These are phyloP conservation scores for Gynandropsis gynandra DNA, from an alignment of 345 rosid species.

Conservation along the genomic window DNA sequence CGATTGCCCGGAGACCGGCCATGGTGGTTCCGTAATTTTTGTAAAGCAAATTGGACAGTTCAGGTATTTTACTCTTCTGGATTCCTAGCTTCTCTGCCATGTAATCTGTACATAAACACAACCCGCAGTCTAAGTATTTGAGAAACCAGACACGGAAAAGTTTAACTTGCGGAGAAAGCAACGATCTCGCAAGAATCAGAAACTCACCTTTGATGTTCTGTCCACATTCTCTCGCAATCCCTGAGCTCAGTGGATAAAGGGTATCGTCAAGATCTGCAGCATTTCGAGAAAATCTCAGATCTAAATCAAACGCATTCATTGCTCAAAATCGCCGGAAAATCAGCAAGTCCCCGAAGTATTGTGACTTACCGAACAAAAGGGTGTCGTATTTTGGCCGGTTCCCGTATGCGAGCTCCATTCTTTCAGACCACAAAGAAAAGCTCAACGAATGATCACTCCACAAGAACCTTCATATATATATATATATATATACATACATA, in stretches of 20 bases:
- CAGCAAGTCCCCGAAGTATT: background rate
- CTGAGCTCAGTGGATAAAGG: slow-evolving; percentile 59
- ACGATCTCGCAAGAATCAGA: background rate
- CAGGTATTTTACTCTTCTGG: slow-evolving; percentile 37
- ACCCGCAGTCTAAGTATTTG: background rate
- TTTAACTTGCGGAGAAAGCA: slow-evolving; percentile 11
- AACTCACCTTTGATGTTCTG: slow-evolving; percentile 47
- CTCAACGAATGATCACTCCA: slow-evolving; percentile 7
- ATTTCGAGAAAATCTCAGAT: background rate
- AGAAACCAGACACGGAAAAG: background rate
- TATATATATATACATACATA: too few species aligned
- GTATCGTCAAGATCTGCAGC: slow-evolving; percentile 67
- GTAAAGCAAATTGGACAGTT: slow-evolving; percentile 55
- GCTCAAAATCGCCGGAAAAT: background rate
- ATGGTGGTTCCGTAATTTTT: slow-evolving; percentile 82
- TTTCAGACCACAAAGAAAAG: slow-evolving; percentile 2
- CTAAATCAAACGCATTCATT: background rate
- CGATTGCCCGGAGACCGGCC: slow-evolving; percentile 91
- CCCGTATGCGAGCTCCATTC: slow-evolving; percentile 37
- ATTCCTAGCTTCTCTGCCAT: slow-evolving; percentile 70
- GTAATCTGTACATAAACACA: slow-evolving; percentile 35
- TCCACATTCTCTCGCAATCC: slow-evolving; percentile 35
- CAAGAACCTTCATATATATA: slow-evolving; percentile 16
- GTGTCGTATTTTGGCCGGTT: slow-evolving; percentile 42
- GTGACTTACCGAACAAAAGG: slow-evolving; percentile 56